These are phyloP conservation scores for Amanita rubescens DNA, from an alignment of 768 basidiomycete genomes.

Conservation along the genomic window DNA sequence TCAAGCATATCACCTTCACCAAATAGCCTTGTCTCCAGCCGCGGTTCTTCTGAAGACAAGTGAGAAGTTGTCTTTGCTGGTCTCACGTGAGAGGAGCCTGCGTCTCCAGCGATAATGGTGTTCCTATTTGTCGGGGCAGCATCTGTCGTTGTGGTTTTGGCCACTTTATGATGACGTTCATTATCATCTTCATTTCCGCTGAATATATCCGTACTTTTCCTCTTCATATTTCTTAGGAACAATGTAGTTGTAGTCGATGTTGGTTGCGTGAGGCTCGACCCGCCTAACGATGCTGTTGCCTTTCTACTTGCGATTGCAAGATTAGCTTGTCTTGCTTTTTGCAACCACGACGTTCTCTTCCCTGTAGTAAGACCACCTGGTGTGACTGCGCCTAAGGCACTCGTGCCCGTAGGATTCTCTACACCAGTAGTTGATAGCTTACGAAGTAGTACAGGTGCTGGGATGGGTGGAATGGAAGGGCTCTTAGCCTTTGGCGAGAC, in stretches of 20 bases:
- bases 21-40: neutral
- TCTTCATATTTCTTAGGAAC: conserved; percentile 34
- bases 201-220: conserved; percentile 54
- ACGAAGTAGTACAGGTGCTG: conserved; percentile 60
- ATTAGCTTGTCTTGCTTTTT: conserved; percentile 67
- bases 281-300: conserved; percentile 8
- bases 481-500: conserved; percentile 21
- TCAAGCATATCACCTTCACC: conserved; percentile 46
- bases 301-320: conserved; percentile 46
- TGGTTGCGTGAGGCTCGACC: neutral
- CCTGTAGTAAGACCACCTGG: conserved; percentile 37
- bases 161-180: conserved; percentile 40
- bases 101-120: conserved; percentile 21
- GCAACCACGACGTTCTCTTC: conserved; percentile 77
- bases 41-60: neutral
- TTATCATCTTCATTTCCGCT: conserved; percentile 24
- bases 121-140: conserved; percentile 19
- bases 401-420: conserved; percentile 32
- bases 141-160: conserved; percentile 36
- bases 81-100: neutral
- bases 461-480: conserved; percentile 52
- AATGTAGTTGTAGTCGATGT: neutral
- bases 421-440: conserved; percentile 53
- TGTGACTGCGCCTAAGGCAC: conserved; percentile 28
- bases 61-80: neutral